phyloP scores from a whole-genome alignment of 306 rosid species.

The Cicer yamashitae region DNA sequence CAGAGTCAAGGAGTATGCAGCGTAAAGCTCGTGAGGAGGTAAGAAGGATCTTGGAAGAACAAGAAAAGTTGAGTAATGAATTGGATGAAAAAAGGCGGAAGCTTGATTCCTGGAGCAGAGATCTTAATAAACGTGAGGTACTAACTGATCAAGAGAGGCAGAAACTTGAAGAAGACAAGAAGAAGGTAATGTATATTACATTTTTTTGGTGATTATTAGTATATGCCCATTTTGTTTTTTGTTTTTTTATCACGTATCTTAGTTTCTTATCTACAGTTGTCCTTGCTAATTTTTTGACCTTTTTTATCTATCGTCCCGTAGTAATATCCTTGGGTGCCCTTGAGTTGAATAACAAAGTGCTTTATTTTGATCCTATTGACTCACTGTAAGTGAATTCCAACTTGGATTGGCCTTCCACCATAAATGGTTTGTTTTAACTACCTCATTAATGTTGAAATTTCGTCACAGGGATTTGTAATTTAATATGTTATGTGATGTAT shows the following conservation, averaged over 20 bases:
- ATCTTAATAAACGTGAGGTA: conserved; percentile 81
- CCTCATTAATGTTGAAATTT: background rate
- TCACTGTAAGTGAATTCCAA: background rate
- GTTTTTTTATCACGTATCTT: background rate
- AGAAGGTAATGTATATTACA: conserved; percentile 58
- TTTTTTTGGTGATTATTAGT: background rate
- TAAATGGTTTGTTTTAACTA: conserved; percentile 3
- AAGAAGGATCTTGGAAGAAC: conserved; percentile 70
- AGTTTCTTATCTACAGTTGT: conserved; percentile 12
- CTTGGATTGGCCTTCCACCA: conserved; percentile 10
- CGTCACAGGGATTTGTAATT: background rate
- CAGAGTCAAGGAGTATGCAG: conserved; percentile 82
- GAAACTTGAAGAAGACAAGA: conserved; percentile 81
- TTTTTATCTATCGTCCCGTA: conserved; percentile 7
- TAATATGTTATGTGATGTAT: conserved; percentile 24
- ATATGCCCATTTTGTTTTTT: no score
- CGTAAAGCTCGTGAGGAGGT: conserved; percentile 65
- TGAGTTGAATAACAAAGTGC: background rate
- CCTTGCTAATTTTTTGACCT: conserved; percentile 9
- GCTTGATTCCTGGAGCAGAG: conserved; percentile 83
- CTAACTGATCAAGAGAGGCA: conserved; percentile 80
- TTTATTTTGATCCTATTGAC: background rate
- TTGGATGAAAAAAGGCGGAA: conserved; percentile 72
- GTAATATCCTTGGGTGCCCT: conserved; percentile 1
- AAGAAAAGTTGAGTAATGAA: conserved; percentile 72